A percentile compares a stretch with the other conserved stretches of the same genome.
phyloP scores from a whole-genome alignment of 2,329 filamentous ascomycete species.

The Talaromyces sp. region DNA sequence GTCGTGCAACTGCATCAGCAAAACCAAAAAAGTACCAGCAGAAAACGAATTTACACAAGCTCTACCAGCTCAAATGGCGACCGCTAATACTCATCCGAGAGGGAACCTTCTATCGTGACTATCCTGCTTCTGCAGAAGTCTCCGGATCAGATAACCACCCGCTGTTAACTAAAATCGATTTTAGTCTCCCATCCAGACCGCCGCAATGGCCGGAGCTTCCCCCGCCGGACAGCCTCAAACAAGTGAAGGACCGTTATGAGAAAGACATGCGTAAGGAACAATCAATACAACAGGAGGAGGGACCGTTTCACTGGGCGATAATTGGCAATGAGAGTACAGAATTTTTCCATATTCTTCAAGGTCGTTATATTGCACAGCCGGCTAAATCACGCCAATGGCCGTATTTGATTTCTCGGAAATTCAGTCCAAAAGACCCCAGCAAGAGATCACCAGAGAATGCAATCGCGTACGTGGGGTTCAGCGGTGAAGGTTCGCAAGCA shows the following conservation, averaged over 20 bases:
- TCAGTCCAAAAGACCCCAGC: conserved; percentile 49
- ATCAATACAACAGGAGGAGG: conserved; percentile 49
- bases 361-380: conserved; percentile 71
- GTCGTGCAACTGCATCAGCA: conserved; percentile 11
- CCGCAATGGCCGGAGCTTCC: conserved; percentile 16
- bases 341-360: conserved; percentile 74
- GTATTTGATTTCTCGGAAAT: conserved; percentile 63
- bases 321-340: conserved; percentile 81
- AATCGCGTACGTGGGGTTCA: conserved; percentile 88
- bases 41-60: background rate
- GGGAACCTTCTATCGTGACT: conserved; percentile 77
- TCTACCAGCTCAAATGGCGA: conserved; percentile 8
- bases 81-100: conserved; percentile 71
- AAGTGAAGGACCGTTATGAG: conserved; percentile 1
- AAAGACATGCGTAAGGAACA: background rate
- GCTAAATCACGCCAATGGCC: conserved; percentile 75
- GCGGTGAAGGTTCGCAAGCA: conserved; percentile 61
- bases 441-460: conserved; percentile 63
- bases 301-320: conserved; percentile 63
- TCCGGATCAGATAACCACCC: conserved; percentile 60
- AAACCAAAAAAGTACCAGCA: background rate
- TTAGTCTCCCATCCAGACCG: conserved; percentile 60
- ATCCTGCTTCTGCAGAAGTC: conserved; percentile 55
- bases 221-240: background rate
- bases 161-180: conserved; percentile 68